phyloP scores from a whole-genome alignment of 1,139 yeast species.

The Chernovozyma aurita region DNA sequence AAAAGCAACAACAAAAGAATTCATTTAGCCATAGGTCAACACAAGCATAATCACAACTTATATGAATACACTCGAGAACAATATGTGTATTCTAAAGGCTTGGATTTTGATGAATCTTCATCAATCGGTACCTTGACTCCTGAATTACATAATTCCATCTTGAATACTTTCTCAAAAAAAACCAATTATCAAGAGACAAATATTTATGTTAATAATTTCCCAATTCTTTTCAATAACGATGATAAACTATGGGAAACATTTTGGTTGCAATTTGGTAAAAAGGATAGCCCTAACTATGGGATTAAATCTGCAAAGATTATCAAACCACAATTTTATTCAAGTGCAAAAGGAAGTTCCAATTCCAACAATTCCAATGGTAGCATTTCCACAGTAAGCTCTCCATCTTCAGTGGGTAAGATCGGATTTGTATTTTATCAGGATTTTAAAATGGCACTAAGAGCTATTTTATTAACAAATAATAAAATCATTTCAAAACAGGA shows the following conservation, averaged over 20 bases:
- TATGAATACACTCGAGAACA: conserved; percentile 15
- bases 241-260: conserved; percentile 36
- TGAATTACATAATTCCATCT: conserved; percentile 3
- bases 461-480: conserved; percentile 37
- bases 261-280: conserved; percentile 37
- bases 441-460: conserved; percentile 36
- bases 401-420: conserved; percentile 31
- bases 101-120: background rate
- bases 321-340: conserved; percentile 36
- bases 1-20: conserved; percentile 2
- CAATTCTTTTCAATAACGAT: conserved; percentile 37
- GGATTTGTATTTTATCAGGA: conserved; percentile 40
- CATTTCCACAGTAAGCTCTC: conserved; percentile 27
- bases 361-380: conserved; percentile 8
- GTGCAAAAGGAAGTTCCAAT: conserved; percentile 12
- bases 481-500: conserved; percentile 15
- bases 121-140: conserved; percentile 4
- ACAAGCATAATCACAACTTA: conserved; percentile 34
- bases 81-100: conserved; percentile 4
- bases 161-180: conserved; percentile 3
- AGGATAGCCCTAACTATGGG: conserved; percentile 5
- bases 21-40: conserved; percentile 25
- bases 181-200: conserved; percentile 54
- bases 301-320: conserved; percentile 43
- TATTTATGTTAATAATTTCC: conserved; percentile 52